These are phyloP conservation scores for Cutaneotrichosporon sp. DNA, from an alignment of 1,284 basidiomycete species.

Conservation along the genomic window DNA sequence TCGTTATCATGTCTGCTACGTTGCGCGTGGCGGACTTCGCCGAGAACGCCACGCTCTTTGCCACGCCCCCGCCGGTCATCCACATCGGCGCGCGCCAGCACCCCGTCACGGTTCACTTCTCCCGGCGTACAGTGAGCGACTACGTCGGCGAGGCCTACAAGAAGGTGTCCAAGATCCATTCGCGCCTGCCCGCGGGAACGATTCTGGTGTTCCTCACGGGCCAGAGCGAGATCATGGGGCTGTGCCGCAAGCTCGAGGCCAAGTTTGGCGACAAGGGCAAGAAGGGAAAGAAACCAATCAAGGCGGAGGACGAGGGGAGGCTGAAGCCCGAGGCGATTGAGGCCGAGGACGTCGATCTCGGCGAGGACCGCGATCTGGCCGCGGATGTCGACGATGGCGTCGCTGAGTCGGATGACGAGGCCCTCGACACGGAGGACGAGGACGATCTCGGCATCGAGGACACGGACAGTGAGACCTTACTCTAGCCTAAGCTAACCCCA, in stretches of 20 bases:
- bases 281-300: slow-evolving; percentile 10
- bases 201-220: slow-evolving; percentile 74
- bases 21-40: slow-evolving; percentile 91
- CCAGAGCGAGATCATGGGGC: slow-evolving; percentile 69
- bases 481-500: slow-evolving; percentile 11
- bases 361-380: slow-evolving; percentile 53
- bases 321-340: slow-evolving; percentile 46
- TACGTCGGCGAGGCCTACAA: slow-evolving; percentile 88
- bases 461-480: slow-evolving; percentile 46
- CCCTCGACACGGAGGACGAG: slow-evolving; percentile 54
- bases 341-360: slow-evolving; percentile 54
- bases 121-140: slow-evolving; percentile 76
- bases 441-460: slow-evolving; percentile 52
- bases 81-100: slow-evolving; percentile 88
- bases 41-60: slow-evolving; percentile 79
- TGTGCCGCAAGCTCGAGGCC: slow-evolving; percentile 71
- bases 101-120: slow-evolving; percentile 94
- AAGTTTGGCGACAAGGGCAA: slow-evolving; percentile 66
- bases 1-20: slow-evolving; percentile 99
- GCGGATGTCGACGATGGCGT: slow-evolving; percentile 56
- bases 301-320: slow-evolving; percentile 16
- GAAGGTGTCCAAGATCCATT: slow-evolving; percentile 79
- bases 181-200: slow-evolving; percentile 67
- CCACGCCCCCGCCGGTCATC: slow-evolving; percentile 81
- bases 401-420: slow-evolving; percentile 53